Evolutionary conservation across 306 rosid genomes (phyloP), one percentile per base, ranked within the genome.

Genomic region (Begonia fuchsioides): DNA sequence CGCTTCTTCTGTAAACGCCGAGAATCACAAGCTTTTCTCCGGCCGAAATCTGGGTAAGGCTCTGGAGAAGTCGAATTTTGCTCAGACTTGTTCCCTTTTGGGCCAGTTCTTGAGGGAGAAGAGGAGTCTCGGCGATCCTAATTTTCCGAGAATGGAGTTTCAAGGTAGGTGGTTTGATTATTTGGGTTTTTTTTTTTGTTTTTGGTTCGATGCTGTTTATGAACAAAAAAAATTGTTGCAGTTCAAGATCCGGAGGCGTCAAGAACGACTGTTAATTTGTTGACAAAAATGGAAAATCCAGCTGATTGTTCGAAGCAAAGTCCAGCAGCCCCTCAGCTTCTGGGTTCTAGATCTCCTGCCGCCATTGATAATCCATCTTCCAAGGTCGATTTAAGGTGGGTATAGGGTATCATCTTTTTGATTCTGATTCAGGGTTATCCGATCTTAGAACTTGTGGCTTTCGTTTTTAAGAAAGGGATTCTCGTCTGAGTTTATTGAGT

Each of bases 51-150:
- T 43, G 43, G 74, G 65, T n/a, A 70, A 64, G 76, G 64, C 62
- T 2, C 57, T 64, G 63, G 93, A 88, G 62, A 88, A 63, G 61
- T 62, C 77, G 39, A 78, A 66, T 58, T 84, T 88, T 51, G 61
- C 93, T 2, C 90, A 79, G 75, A 75, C 83, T 15, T 84, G 93
- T 55, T 76, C 59, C 51, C 72, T 81, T 6, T 35, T 88, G 60
- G 74, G 90, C 64, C 80, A 72, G 51, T 71, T 65, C 53, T 56
- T 88, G 93, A 88, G 76, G 80, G 95, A 84, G 65, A 81, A 74
- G 63, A 71, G 92, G 26, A 57, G 41, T 58, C 63, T 73, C 53
- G 74, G 32, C 20, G 73, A 58, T 58, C 11, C 66, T 38, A 13
- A 49, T 51, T 54, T 45, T 54, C 71, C 65, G 20, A 45, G 4